A percentile compares a stretch with the other conserved stretches of the same genome.
Evolutionary conservation across 148 eudicot species (phyloP).

Genomic region (Nepenthes mirabilis): DNA sequence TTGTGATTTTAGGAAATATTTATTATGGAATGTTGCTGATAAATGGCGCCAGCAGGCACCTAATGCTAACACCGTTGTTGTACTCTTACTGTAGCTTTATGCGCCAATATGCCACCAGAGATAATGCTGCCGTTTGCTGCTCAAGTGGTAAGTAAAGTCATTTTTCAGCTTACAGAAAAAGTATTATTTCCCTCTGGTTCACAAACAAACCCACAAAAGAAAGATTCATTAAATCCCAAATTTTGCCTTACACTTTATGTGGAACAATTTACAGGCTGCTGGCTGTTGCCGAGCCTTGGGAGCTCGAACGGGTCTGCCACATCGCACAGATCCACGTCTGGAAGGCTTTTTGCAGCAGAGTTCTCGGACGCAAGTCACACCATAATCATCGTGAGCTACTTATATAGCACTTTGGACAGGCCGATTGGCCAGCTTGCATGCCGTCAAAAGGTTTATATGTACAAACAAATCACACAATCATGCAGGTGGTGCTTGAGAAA

Average conservation of each 20-base stretch:
- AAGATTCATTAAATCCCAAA: neutral
- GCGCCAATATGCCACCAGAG: constrained; percentile 62
- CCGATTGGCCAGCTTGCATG: too few relatives aligned
- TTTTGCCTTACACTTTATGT: neutral
- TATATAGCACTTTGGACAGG: neutral
- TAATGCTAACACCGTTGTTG: neutral
- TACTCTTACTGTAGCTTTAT: constrained; percentile 39
- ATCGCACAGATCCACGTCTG: constrained; percentile 37
- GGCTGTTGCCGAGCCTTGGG: constrained; percentile 65
- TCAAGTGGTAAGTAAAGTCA: constrained; percentile 54
- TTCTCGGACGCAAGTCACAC: neutral
- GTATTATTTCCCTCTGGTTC: neutral
- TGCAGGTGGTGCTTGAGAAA: too few relatives aligned
- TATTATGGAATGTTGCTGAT: too few relatives aligned
- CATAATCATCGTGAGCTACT: neutral
- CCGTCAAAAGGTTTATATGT: too few relatives aligned
- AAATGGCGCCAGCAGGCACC: too few relatives aligned
- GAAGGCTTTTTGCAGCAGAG: constrained; percentile 27
- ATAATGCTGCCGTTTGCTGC: constrained; percentile 82
- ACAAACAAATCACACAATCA: too few relatives aligned
- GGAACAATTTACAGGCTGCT: constrained; percentile 46
- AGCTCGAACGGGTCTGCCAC: constrained; percentile 76
- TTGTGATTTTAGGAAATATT: too few relatives aligned
- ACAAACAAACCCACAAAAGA: neutral
- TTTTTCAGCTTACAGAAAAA: neutral